Percentiles rank a stretch among this genome's conserved stretches.
Evolutionary conservation across 1,284 basidiomycete genomes (phyloP).

Genomic region (Dichomitus squalens): DNA sequence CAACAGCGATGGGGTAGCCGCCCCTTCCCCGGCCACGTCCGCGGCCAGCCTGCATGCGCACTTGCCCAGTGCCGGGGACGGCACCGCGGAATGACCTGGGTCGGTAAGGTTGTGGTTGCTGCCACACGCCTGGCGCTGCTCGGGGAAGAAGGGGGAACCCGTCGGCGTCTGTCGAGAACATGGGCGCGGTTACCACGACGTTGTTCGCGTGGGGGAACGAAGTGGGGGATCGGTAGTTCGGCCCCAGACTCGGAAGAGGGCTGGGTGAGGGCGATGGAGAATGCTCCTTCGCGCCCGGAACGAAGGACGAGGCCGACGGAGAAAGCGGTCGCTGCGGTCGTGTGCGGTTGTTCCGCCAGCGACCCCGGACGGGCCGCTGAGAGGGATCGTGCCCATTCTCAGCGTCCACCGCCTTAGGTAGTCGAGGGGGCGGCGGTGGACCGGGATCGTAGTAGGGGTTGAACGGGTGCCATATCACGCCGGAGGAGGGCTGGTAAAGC

Average conservation of each 20-base stretch:
- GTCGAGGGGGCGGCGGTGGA: constrained; percentile 51
- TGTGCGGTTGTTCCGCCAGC: constrained; percentile 12
- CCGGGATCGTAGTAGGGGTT: constrained; percentile 75
- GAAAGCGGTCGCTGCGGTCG: constrained; percentile 17
- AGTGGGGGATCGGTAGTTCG: neutral
- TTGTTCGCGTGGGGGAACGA: constrained; percentile 3
- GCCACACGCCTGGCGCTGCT: constrained; percentile 6
- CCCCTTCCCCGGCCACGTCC: constrained; percentile 7
- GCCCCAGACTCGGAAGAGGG: constrained; percentile 4
- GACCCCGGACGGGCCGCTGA: constrained; percentile 4
- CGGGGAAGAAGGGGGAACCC: constrained; percentile 15
- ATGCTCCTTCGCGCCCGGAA: constrained; percentile 17
- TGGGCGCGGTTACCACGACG: neutral
- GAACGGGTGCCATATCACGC: constrained; percentile 48
- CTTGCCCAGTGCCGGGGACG: neutral
- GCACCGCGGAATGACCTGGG: constrained; percentile 7
- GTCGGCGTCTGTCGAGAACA: constrained; percentile 11
- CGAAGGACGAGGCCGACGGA: constrained; percentile 17
- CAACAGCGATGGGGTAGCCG: constrained; percentile 3
- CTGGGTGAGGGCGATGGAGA: constrained; percentile 17
- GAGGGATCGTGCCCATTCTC: constrained; percentile 3
- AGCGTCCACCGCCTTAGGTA: constrained; percentile 11
- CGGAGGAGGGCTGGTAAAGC: constrained; percentile 41
- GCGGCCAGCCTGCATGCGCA: constrained; percentile 4
- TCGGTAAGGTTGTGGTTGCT: neutral